A percentile compares a stretch with the other conserved stretches of the same genome.
These are phyloP conservation scores for Tolypocladium guangdongense DNA, from an alignment of 2,329 filamentous ascomycete species.

Conservation along the genomic window DNA sequence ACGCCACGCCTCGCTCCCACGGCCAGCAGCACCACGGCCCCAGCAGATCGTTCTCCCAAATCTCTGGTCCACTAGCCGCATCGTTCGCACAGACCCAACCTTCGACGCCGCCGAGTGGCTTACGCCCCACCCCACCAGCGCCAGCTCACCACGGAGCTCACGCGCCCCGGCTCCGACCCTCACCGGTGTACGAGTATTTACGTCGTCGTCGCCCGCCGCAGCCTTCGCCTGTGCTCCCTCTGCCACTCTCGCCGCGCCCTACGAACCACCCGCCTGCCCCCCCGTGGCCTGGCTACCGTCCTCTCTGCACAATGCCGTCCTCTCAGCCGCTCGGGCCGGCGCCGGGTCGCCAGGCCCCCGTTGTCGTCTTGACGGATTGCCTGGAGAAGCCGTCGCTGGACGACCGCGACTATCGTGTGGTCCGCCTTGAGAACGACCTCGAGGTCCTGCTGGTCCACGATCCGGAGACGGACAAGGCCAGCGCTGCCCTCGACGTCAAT, in stretches of 20 bases:
- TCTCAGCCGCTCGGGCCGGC: constrained; percentile 22
- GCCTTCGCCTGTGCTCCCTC: not conserved
- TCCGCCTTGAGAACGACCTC: constrained; percentile 73
- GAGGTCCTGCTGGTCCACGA: constrained; percentile 92
- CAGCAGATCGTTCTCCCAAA: not conserved
- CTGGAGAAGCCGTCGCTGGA: constrained; percentile 79
- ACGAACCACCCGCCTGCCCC: not conserved
- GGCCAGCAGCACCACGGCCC: not conserved
- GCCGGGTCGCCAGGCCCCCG: constrained; percentile 17
- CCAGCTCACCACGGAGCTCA: not conserved
- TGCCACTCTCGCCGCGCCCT: not conserved
- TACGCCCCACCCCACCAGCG: constrained; percentile 1
- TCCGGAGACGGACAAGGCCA: constrained; percentile 90
- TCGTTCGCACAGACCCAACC: not conserved
- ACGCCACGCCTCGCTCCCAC: not conserved
- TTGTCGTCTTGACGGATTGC: constrained; percentile 47
- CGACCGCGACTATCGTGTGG: constrained; percentile 77
- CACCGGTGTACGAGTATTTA: not conserved
- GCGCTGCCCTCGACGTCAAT: constrained; percentile 88
- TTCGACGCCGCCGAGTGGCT: not conserved
- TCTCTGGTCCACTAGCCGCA: not conserved
- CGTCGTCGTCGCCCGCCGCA: constrained; percentile 1
- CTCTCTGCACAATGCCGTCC: constrained; percentile 16
- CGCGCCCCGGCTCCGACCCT: not conserved
- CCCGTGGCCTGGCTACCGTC: not conserved